Conservation (phyloP, 208 protist genomes). For the Spironucleus salmonicida region DNA sequence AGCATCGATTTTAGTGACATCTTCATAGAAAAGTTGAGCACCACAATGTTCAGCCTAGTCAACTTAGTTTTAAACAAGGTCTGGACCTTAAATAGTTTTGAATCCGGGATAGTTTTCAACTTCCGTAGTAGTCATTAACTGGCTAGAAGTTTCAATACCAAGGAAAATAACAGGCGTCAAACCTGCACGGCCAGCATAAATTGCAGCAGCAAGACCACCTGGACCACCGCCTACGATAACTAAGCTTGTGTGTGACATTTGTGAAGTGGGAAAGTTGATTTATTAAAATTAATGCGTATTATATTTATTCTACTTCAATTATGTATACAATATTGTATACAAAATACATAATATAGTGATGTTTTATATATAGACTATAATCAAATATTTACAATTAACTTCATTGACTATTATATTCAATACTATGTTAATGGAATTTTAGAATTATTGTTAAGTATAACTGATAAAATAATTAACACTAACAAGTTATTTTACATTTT, state of each 20-base stretch:
- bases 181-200: conserved; percentile 25
- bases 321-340: too few relatives aligned
- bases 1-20: conserved; percentile 12
- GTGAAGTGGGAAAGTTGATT: too few relatives aligned
- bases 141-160: conserved; percentile 21
- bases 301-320: too few relatives aligned
- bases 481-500: too few relatives aligned
- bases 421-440: too few relatives aligned
- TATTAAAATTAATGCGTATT: too few relatives aligned
- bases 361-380: too few relatives aligned
- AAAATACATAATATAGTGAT: too few relatives aligned
- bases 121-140: conserved; percentile 27
- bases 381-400: too few relatives aligned
- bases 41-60: conserved; percentile 26
- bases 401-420: too few relatives aligned
- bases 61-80: not conserved
- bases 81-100: conserved; percentile 4
- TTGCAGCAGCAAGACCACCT: conserved; percentile 25
- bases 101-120: conserved; percentile 30
- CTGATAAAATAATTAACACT: too few relatives aligned
- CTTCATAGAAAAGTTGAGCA: conserved; percentile 20
- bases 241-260: not conserved
- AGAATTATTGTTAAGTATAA: too few relatives aligned
- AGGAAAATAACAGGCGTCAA: not conserved
- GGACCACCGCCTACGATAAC: conserved; percentile 34